Conservation (phyloP, 1,139 yeast species). For the Kurtzmaniella quercitrusa region DNA sequence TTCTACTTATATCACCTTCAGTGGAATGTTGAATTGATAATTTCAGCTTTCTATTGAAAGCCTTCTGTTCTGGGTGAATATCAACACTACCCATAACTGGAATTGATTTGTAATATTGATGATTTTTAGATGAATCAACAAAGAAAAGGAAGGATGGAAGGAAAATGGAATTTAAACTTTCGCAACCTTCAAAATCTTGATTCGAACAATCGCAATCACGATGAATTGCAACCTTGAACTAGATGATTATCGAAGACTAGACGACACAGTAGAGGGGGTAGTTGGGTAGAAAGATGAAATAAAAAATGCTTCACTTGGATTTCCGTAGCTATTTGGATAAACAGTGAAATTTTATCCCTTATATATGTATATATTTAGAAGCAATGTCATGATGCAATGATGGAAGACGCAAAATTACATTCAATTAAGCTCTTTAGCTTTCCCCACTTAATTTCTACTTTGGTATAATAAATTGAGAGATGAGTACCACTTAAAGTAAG, state of each 20-base stretch:
- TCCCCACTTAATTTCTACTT: neutral
- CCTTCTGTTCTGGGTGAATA: neutral
- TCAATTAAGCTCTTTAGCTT: neutral
- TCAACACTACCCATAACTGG: neutral
- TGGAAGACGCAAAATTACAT: neutral
- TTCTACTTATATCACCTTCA: neutral
- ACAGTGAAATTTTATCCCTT: no score
- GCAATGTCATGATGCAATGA: no score
- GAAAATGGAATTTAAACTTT: neutral
- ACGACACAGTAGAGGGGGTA: no score
- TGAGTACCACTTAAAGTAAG: neutral
- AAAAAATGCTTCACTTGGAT: no score
- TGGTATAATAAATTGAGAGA: neutral
- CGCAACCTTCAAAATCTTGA: neutral
- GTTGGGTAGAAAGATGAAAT: constrained; percentile 74
- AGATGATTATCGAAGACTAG: no score
- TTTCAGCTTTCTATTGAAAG: neutral
- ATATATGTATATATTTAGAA: no score
- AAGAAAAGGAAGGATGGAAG: neutral
- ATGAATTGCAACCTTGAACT: constrained; percentile 51
- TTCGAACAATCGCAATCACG: neutral
- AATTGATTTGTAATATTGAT: neutral
- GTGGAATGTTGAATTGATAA: neutral
- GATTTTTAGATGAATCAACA: no score
- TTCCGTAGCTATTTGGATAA: no score